These are phyloP conservation scores for Nakazawaea wyomingensis DNA, from an alignment of 805 yeast genomes.

Conservation along the genomic window DNA sequence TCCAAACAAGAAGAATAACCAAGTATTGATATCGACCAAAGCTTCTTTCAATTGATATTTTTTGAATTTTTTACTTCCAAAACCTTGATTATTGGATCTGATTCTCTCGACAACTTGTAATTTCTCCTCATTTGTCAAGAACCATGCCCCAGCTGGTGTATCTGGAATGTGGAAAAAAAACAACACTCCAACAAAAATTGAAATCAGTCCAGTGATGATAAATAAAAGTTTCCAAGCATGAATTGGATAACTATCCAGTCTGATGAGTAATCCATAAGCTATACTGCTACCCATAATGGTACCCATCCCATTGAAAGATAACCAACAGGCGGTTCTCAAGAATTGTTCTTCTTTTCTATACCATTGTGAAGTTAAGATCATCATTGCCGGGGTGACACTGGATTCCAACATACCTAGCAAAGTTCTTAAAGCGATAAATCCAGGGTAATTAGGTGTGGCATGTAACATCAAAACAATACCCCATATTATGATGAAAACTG, in stretches of 20 bases:
- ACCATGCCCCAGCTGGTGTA: slow-evolving; percentile 36
- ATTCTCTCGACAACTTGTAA: slow-evolving; percentile 37
- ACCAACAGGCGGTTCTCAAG: slow-evolving; percentile 29
- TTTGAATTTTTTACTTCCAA: slow-evolving; percentile 43
- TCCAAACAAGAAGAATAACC: slow-evolving; percentile 42
- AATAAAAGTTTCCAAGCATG: slow-evolving; percentile 59
- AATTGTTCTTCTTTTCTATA: slow-evolving; percentile 26
- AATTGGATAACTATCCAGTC: slow-evolving; percentile 32
- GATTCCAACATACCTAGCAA: slow-evolving; percentile 45
- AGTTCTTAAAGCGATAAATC: slow-evolving; percentile 36
- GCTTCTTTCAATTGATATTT: slow-evolving; percentile 42
- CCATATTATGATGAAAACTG: slow-evolving; percentile 47
- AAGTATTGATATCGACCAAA: slow-evolving; percentile 41
- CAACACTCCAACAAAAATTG: slow-evolving; percentile 42
- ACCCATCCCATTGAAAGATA: slow-evolving; percentile 34
- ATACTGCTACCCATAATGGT: slow-evolving; percentile 40
- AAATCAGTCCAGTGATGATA: slow-evolving; percentile 48
- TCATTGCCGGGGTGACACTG: slow-evolving; percentile 48
- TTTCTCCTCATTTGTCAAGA: slow-evolving; percentile 34
- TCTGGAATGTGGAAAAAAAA: slow-evolving; percentile 44
- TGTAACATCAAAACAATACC: slow-evolving; percentile 45
- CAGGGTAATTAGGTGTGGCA: slow-evolving; percentile 32
- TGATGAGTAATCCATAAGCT: slow-evolving; percentile 46
- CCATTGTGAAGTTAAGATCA: slow-evolving; percentile 48
- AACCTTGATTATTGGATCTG: slow-evolving; percentile 45